Evolutionary conservation across 257 asterid genomes (phyloP), one percentile per base, ranked within the genome.

Genomic region (Salvia rosmarinus): DNA sequence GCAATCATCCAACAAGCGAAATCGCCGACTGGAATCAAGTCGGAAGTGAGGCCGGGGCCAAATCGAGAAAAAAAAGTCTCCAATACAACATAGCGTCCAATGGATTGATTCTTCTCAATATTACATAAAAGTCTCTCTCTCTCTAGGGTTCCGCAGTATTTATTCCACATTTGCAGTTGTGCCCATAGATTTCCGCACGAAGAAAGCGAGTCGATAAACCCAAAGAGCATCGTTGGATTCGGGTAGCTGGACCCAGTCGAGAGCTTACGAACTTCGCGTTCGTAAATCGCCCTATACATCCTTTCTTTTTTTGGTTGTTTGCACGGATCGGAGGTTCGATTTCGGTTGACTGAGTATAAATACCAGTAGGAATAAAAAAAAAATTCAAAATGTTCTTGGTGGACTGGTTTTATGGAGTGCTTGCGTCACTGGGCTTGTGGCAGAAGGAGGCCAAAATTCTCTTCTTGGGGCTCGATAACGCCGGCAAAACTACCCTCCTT

Each of bases 371-470:
- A 35, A 65, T 34, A 16, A 5, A 5, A 3, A n/a, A 13, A 44
- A 3, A 4, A 4, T 32, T 67, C 68, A 56, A 58, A 16, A 90
- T 90, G 97, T 88, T 90, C 70, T 75, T 90, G 84, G 75, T 88
- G 71, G 97, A 90, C 81, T 90, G 97, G 97, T 86, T 90, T 64
- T 90, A 90, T 47, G 95, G 97, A 72, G 76, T 88, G 40, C 81
- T 90, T 20, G 97, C 97, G 3, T 88, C 97, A 30, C 84, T 90
- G 1, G 97, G 97, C 1, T 77, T 90, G 55, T 88, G 96, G 97
- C 97, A 90, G 68, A 90, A 90, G 75, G 97, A 90, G 79, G 97
- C 97, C 16, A 90, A 90, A 82, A 90, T 90, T 71, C 78, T 90
- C 75, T 90, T 90, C 49, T 47, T 90, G 28, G 97, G 97, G 51